Evolutionary conservation across 208 protist species (phyloP).

Genomic region (Angomonas ambiguus): DNA sequence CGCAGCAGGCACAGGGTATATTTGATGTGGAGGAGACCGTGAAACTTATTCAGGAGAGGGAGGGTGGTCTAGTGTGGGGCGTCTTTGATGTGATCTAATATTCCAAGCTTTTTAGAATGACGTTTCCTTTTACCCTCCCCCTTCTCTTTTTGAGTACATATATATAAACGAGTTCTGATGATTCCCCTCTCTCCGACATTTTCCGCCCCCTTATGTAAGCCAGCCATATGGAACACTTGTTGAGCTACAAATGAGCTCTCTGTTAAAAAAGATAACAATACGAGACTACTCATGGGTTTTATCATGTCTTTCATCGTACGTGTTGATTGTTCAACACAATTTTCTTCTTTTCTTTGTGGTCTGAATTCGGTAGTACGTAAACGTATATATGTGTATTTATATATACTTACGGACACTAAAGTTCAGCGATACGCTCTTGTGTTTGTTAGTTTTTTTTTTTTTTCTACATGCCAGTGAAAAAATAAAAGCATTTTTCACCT

Average conservation of each 20-base stretch:
- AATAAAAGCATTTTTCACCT: constrained; percentile 5
- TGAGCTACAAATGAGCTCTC: too few species aligned
- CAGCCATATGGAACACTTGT: too few species aligned
- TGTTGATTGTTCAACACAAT: neutral
- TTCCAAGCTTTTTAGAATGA: neutral
- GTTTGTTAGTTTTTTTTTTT: neutral
- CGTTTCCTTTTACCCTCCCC: neutral
- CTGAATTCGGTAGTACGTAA: neutral
- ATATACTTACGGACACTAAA: neutral
- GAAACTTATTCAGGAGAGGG: constrained; percentile 38
- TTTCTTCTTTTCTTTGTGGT: neutral
- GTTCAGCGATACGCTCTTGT: neutral
- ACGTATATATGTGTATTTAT: neutral
- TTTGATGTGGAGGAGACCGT: constrained; percentile 64
- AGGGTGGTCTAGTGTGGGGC: constrained; percentile 68
- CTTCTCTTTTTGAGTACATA: neutral
- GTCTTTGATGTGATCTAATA: constrained; percentile 59
- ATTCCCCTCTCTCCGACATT: constrained; percentile 1
- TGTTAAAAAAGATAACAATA: too few species aligned
- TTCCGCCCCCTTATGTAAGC: neutral
- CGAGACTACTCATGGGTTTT: too few species aligned
- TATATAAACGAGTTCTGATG: too few species aligned
- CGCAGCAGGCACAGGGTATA: constrained; percentile 1
- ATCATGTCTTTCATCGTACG: too few species aligned
- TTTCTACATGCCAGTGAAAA: neutral